Conservation (phyloP, 2,329 filamentous ascomycete species). For the Phialocephala subalpina region DNA sequence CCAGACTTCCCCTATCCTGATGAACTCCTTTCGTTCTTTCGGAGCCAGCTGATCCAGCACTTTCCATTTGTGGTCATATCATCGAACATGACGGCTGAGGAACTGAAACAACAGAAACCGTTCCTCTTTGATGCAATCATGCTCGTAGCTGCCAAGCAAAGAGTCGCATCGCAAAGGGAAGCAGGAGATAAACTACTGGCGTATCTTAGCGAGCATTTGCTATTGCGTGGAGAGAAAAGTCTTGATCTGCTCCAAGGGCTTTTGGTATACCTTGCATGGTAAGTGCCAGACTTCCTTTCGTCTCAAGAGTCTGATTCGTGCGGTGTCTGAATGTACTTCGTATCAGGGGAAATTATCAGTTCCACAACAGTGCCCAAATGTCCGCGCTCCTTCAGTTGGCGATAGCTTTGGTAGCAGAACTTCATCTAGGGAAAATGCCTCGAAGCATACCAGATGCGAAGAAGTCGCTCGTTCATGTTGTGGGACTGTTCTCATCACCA, state of each 20-base stretch:
- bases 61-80: conserved; percentile 9
- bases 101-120: not conserved
- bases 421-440: conserved; percentile 4
- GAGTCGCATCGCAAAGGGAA: not conserved
- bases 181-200: not conserved
- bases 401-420: conserved; percentile 11
- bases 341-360: conserved; percentile 5
- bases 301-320: not conserved
- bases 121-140: not conserved
- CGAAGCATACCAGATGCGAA: not conserved
- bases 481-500: not conserved
- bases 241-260: conserved; percentile 5
- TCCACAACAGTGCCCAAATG: conserved; percentile 8
- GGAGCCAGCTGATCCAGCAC: not conserved
- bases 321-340: not conserved
- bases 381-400: conserved; percentile 7
- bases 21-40: conserved; percentile 9
- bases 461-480: not conserved
- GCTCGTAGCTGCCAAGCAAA: conserved; percentile 1
- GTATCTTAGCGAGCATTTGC: not conserved
- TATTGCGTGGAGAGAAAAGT: conserved; percentile 3
- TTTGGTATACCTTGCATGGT: conserved; percentile 7
- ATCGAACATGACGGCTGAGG: not conserved
- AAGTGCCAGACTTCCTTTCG: not conserved
- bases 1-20: not conserved